Evolutionary conservation across 371 early-diverging fungal genomes (phyloP).

Genomic region (Rhizopus arrhizus): DNA sequence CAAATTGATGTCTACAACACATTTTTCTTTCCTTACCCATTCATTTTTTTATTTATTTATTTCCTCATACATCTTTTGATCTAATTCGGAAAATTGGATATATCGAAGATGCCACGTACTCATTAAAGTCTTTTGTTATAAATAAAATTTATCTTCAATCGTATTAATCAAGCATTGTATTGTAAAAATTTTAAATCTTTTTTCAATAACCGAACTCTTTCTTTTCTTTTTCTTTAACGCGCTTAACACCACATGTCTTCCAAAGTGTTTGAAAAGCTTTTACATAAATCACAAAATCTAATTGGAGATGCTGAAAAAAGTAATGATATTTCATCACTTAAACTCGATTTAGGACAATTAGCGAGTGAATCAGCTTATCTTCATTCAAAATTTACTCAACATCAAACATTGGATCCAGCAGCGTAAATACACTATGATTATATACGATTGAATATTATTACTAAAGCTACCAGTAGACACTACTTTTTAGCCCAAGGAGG

Average conservation of each 20-base stretch:
- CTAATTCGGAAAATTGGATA: no score
- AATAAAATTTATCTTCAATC: no score
- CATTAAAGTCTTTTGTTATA: no score
- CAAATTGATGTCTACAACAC: no score
- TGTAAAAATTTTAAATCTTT: not conserved
- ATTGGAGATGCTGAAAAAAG: constrained; percentile 63
- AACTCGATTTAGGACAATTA: constrained; percentile 78
- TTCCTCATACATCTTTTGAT: no score
- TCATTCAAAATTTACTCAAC: constrained; percentile 51
- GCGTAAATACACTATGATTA: constrained; percentile 32
- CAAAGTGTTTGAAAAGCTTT: constrained; percentile 51
- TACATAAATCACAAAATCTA: constrained; percentile 70
- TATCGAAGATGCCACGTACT: no score
- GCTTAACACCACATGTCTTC: constrained; percentile 7
- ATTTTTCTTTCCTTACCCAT: no score
- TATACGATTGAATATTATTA: not conserved
- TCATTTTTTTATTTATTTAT: no score
- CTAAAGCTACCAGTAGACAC: constrained; percentile 36
- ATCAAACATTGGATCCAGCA: constrained; percentile 48
- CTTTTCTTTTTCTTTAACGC: not conserved
- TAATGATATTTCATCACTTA: constrained; percentile 61
- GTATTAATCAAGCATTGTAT: no score
- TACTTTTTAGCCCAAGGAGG: constrained; percentile 76
- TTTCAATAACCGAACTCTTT: not conserved
- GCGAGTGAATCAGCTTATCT: constrained; percentile 74